A percentile compares a stretch with the other conserved stretches of the same genome.
These are phyloP conservation scores for Cladosporium oxysporum DNA, from an alignment of 2,329 filamentous ascomycete genomes.

Conservation along the genomic window DNA sequence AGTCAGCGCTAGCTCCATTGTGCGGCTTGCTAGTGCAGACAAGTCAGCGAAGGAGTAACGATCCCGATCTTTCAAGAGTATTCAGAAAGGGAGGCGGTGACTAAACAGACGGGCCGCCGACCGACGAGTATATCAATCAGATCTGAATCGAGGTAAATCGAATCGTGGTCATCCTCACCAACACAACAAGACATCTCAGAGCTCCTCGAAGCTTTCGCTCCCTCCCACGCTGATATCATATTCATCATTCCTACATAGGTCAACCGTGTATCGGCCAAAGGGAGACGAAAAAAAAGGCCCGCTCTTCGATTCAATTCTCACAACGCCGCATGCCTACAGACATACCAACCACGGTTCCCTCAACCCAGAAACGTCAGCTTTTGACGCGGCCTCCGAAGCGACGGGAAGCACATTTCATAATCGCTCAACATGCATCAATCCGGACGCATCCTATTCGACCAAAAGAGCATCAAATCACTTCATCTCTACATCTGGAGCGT, in stretches of 20 bases:
- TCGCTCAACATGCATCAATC: background rate
- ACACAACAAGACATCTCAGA: too few species aligned
- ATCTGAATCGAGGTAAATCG: background rate
- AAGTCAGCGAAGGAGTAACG: background rate
- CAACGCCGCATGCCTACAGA: background rate
- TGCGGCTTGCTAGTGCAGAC: background rate
- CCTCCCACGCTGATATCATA: background rate
- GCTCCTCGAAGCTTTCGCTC: background rate
- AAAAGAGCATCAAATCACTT: background rate
- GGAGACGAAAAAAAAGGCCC: background rate
- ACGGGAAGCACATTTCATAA: background rate
- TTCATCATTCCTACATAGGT: background rate
- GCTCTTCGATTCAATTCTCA: background rate
- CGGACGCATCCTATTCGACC: background rate
- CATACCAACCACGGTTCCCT: background rate
- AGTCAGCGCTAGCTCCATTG: background rate
- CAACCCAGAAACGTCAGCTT: background rate
- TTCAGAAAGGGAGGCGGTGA: background rate
- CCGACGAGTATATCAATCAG: background rate
- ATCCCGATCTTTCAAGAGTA: background rate
- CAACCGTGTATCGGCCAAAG: background rate
- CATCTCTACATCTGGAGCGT: background rate
- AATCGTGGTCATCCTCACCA: background rate
- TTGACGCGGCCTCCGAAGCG: background rate
- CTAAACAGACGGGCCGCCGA: background rate